Conservation (phyloP, 495 filamentous ascomycete species). For the Talaromyces stipitatus region DNA sequence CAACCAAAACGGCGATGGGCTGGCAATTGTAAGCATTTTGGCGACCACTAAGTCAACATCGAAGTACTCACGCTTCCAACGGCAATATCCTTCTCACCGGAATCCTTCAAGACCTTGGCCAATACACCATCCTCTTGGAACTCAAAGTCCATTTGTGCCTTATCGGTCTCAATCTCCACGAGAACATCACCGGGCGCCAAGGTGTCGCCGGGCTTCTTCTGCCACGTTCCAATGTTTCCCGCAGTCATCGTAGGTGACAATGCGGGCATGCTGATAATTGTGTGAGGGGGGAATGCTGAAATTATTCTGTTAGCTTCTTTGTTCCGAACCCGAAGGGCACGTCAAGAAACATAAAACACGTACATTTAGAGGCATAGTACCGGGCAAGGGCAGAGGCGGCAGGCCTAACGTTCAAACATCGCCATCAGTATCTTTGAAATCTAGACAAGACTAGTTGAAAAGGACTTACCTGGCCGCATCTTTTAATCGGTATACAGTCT, state of each 20-base stretch:
- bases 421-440: constrained; percentile 11
- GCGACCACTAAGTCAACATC: constrained; percentile 9
- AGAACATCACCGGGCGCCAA: constrained; percentile 93
- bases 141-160: constrained; percentile 99
- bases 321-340: constrained; percentile 8
- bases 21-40: constrained; percentile 31
- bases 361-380: constrained; percentile 76
- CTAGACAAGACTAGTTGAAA: too few species aligned
- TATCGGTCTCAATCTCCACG: constrained; percentile 99
- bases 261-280: constrained; percentile 94
- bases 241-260: constrained; percentile 95
- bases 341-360: constrained; percentile 20
- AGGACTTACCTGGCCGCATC: constrained; percentile 37
- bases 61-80: constrained; percentile 78
- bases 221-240: constrained; percentile 95
- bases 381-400: constrained; percentile 55
- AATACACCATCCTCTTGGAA: constrained; percentile 97
- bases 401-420: constrained; percentile 18
- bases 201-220: constrained; percentile 88
- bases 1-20: constrained; percentile 94
- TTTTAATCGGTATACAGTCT: constrained; percentile 36
- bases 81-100: constrained; percentile 88
- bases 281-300: constrained; percentile 82
- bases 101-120: constrained; percentile 90
- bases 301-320: constrained; percentile 17